Percentiles rank a stretch among this genome's conserved stretches.
These are phyloP conservation scores for Eragrostis tef DNA, from an alignment of 202 grass and related monocot genomes.

Conservation along the genomic window DNA sequence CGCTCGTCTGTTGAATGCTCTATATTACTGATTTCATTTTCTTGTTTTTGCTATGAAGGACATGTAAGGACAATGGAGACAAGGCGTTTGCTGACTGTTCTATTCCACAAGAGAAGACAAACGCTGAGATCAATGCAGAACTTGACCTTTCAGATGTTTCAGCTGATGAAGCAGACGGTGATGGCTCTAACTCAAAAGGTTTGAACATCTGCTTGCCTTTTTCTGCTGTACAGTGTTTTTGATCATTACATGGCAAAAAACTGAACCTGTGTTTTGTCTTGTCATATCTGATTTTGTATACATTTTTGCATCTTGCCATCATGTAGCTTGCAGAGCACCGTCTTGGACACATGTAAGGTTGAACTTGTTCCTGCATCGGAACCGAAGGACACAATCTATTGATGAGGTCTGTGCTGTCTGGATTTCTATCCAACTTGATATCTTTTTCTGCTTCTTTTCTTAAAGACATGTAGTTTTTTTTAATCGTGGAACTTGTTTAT, in stretches of 20 bases:
- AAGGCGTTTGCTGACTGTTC: constrained; percentile 79
- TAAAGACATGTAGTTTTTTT: constrained; percentile 12
- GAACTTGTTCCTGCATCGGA: constrained; percentile 83
- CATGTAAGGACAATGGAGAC: constrained; percentile 84
- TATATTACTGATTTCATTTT: constrained; percentile 21
- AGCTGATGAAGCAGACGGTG: constrained; percentile 76
- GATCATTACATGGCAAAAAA: constrained; percentile 33
- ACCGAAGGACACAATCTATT: constrained; percentile 76
- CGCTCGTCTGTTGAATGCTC: constrained; percentile 25
- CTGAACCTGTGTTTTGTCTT: constrained; percentile 18
- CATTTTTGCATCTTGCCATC: constrained; percentile 47
- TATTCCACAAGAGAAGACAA: constrained; percentile 93
- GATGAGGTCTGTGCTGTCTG: constrained; percentile 70
- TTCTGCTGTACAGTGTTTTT: constrained; percentile 33
- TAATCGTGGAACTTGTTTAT: not conserved
- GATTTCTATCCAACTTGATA: constrained; percentile 38
- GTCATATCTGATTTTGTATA: constrained; percentile 44
- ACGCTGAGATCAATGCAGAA: constrained; percentile 96
- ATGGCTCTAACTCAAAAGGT: constrained; percentile 53
- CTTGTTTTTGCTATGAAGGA: constrained; percentile 61
- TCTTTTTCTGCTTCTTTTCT: not conserved
- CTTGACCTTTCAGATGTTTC: constrained; percentile 90
- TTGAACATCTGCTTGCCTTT: constrained; percentile 44
- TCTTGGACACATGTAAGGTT: constrained; percentile 60
- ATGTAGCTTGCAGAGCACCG: constrained; percentile 63